These are phyloP conservation scores for Terfezia claveryi DNA, from an alignment of 495 filamentous ascomycete genomes.

Conservation along the genomic window DNA sequence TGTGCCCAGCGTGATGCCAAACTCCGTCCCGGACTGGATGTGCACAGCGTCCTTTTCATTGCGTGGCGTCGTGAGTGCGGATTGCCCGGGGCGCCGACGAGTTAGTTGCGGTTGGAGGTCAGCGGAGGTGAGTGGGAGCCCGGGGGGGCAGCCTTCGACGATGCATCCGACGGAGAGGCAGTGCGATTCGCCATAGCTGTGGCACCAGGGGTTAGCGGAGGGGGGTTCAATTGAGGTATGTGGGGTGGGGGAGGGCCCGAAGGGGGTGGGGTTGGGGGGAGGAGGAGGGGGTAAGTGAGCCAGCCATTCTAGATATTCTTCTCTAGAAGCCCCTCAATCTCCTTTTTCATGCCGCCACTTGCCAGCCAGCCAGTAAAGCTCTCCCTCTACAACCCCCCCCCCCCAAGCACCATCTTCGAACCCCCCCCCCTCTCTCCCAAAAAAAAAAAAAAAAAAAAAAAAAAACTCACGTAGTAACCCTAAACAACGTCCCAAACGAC, in stretches of 20 bases:
- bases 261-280: not conserved
- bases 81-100: constrained; percentile 75
- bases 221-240: too few species aligned
- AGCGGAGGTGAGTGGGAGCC: constrained; percentile 64
- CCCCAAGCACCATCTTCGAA: too few species aligned
- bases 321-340: too few species aligned
- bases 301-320: too few species aligned
- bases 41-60: constrained; percentile 80
- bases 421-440: too few species aligned
- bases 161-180: constrained; percentile 80
- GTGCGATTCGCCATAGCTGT: constrained; percentile 74
- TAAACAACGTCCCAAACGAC: constrained; percentile 70
- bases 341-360: too few species aligned
- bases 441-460: too few species aligned
- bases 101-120: constrained; percentile 95
- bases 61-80: constrained; percentile 70
- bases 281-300: too few species aligned
- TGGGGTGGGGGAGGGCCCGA: too few species aligned
- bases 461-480: constrained; percentile 55
- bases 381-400: too few species aligned
- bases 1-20: constrained; percentile 76
- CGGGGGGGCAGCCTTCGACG: constrained; percentile 71
- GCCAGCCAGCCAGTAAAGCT: too few species aligned
- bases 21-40: constrained; percentile 89
- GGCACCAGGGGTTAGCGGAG: too few species aligned